Base-by-base conservation (phyloP, 2,329 filamentous ascomycete species). In the Hypomyces rosellus region DNA sequence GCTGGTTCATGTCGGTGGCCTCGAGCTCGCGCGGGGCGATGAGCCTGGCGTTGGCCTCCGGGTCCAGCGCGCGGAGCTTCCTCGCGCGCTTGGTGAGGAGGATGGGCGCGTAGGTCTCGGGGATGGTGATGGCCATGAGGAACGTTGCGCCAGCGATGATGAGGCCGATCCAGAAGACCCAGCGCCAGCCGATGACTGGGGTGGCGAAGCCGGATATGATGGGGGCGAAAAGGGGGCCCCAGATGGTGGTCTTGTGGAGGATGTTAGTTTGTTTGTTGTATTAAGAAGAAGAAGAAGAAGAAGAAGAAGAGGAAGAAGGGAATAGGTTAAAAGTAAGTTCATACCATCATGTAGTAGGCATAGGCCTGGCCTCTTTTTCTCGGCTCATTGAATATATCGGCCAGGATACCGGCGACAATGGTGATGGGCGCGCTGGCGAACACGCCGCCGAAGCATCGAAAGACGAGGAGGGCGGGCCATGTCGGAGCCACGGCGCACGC, bases 121-220 rank as follows among this genome's bases (percentile, higher is more conserved):
- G 84, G 51, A 89, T 73, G 53, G 84, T 74, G n/a, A 81, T 50
- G 13, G 88, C 67, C 1, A 82, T 69, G 2, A 82, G 63, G 65
- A 84, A 74, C 1, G 82, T 84, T 0, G 68, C 66, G 22, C 78
- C 84, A 2, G 85, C 86, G 49, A 88, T 73, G 15, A 90, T 86
- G 14, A 88, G 71, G 13, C 73, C 84, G 20, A 89, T 75, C 78
- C 84, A 88, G 60, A 87, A 87, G 1, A 77, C 69, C 85, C 85
- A 88, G 39, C 81, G 75, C 85, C 85, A 88, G 22, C 76, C 78
- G 22, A 85, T 74, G 1, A 72, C 74, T 1, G 72, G 62, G 1
- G 79, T 72, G 37, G 80, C 76, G 65, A 77, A 87, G 9, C 84
- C 85, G 1, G 80, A 81, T 18, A 85, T 74, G 14, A 85, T 78